Evolutionary conservation across 202 grass and related monocot genomes (phyloP), one percentile per base, ranked within the genome.

Genomic region (Musa balbisiana): DNA sequence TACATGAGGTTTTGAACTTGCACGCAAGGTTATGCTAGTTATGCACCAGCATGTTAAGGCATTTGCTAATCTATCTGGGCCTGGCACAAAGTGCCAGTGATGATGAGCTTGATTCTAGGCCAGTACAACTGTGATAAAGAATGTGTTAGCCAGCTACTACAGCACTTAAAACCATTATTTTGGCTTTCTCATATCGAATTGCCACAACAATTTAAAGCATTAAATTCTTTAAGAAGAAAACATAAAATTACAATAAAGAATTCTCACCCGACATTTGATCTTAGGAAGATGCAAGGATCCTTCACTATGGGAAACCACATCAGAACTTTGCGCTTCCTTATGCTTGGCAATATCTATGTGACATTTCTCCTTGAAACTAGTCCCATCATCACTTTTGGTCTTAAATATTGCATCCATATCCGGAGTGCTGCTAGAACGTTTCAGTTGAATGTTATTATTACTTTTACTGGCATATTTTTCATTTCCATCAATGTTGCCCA

Each of bases 181-280:
- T 27, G 21, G 13, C 63, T 24, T 65, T 65, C 63, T 65, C 12
- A 51, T 21, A 71, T 33, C 14, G 33, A 25, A 33, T 25, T 33
- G 19, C 25, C 27, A 43, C 33, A 43, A 43, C 5, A 43, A 43
- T 43, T 8, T 43, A 43, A 43, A 43, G 33, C 4, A 43, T 43
- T 43, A 6, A 33, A 43, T 62, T 26, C 49, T 19, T 74, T 9
- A 75, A 74, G 67, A 80, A 71, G 82, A 84, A 77, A 50, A 43
- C 4, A 3, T 43, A 80, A 71, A 54, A 78, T 52, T 87, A 69
- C 10, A 51, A 43, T 27, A 50, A 84, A 50, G 69, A 58, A 91
- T 82, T 84, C 87, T 92, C 80, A 99, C 95, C 72, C 91, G 83
- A 52, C 95, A 99, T 81, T 91, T 91, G 78, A 99, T 92, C 78